Evolutionary conservation across 1,139 yeast species (phyloP).

Genomic region (Zygosaccharomyces sapae): DNA sequence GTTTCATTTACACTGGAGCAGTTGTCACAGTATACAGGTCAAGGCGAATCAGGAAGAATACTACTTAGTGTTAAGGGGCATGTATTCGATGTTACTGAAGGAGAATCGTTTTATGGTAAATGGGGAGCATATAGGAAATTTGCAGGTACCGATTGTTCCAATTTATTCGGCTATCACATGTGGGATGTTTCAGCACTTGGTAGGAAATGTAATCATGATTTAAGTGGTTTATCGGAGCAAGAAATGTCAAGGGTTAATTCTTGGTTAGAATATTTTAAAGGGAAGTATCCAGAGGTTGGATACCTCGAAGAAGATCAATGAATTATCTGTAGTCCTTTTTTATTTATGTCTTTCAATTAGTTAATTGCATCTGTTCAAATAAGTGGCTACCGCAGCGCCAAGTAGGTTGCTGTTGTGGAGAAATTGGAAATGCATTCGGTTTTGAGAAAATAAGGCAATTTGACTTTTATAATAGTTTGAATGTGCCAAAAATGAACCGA

Average conservation of each 20-base stretch:
- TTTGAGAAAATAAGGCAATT: conserved; percentile 21
- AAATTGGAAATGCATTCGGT: conserved; percentile 19
- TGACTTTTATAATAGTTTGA: conserved; percentile 26
- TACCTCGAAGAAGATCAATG: conserved; percentile 7
- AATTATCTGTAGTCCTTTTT: background rate
- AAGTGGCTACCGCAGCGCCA: conserved; percentile 33
- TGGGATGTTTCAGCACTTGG: conserved; percentile 22
- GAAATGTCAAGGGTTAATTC: conserved; percentile 18
- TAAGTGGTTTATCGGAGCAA: conserved; percentile 9
- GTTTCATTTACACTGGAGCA: conserved; percentile 19
- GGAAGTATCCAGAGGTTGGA: conserved; percentile 25
- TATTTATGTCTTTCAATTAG: background rate
- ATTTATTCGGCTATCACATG: conserved; percentile 18
- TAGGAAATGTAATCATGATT: conserved; percentile 16
- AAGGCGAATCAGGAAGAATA: conserved; percentile 10
- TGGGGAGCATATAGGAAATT: conserved; percentile 26
- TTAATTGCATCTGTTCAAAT: conserved; percentile 4
- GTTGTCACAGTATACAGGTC: conserved; percentile 16
- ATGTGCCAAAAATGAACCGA: conserved; percentile 36
- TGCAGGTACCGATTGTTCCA: conserved; percentile 26
- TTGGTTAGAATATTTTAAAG: conserved; percentile 21
- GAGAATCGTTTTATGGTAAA: conserved; percentile 22
- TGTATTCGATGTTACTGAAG: conserved; percentile 26
- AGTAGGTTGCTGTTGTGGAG: conserved; percentile 31
- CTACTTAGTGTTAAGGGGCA: conserved; percentile 23